phyloP scores from a whole-genome alignment of 73 alveolate genomes.

The Stentor coeruleus region DNA sequence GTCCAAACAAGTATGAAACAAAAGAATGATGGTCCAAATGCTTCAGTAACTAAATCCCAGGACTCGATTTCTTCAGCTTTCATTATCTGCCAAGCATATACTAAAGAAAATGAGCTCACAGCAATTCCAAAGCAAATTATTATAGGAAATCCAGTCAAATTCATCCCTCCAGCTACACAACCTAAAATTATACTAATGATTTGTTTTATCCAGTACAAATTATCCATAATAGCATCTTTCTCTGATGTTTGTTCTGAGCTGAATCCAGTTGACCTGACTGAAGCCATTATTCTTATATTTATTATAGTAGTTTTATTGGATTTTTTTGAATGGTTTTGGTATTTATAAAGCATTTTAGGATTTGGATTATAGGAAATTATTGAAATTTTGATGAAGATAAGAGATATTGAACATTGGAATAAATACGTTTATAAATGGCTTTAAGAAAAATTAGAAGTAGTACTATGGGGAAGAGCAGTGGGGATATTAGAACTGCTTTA shows the following conservation, averaged over 20 bases:
- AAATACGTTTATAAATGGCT: background rate
- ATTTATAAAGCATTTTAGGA: too few species aligned
- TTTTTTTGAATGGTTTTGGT: too few species aligned
- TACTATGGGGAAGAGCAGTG: background rate
- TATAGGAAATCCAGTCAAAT: background rate
- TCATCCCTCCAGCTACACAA: background rate
- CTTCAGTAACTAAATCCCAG: conserved; percentile 17
- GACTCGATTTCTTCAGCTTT: background rate
- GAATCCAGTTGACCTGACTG: too few species aligned
- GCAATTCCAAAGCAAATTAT: background rate
- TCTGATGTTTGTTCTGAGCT: background rate
- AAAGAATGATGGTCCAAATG: conserved; percentile 19
- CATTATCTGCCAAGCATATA: conserved; percentile 17
- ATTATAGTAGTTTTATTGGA: too few species aligned
- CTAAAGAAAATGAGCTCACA: background rate
- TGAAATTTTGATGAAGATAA: too few species aligned
- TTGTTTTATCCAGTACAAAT: conserved; percentile 17
- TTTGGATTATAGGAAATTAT: too few species aligned
- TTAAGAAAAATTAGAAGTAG: background rate
- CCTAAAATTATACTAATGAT: background rate
- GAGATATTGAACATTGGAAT: too few species aligned
- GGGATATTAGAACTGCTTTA: background rate
- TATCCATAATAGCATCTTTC: background rate
- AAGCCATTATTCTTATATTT: too few species aligned
- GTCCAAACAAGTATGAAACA: conserved; percentile 1